Percentiles rank a stretch among this genome's conserved stretches.
These are phyloP conservation scores for Colletotrichum aenigma DNA, from an alignment of 2,329 filamentous ascomycete species.

Conservation along the genomic window DNA sequence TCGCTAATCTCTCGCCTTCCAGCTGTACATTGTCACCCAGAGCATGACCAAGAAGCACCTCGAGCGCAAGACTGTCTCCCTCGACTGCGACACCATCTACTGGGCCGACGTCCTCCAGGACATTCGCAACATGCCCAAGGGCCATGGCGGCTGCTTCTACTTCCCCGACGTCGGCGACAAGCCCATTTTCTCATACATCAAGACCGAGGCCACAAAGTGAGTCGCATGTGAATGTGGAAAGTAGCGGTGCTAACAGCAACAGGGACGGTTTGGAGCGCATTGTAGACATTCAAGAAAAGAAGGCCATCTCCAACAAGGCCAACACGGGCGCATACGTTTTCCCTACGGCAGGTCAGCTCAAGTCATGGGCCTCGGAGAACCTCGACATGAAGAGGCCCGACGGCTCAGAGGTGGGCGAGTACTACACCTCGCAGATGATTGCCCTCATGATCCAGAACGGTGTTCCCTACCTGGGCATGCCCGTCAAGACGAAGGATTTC, in stretches of 20 bases:
- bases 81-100: conserved; percentile 37
- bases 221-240: background rate
- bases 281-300: conserved; percentile 32
- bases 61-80: conserved; percentile 29
- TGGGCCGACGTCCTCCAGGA: conserved; percentile 32
- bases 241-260: background rate
- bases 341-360: conserved; percentile 26
- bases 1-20: background rate
- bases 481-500: conserved; percentile 26
- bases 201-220: conserved; percentile 25
- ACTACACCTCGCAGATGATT: conserved; percentile 30
- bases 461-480: conserved; percentile 28
- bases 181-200: conserved; percentile 34
- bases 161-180: conserved; percentile 31
- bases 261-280: conserved; percentile 25
- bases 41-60: conserved; percentile 32
- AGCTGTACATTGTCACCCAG: conserved; percentile 32
- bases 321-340: conserved; percentile 32
- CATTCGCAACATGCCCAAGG: conserved; percentile 27
- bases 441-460: conserved; percentile 27
- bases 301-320: conserved; percentile 32
- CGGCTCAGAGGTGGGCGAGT: conserved; percentile 28
- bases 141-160: conserved; percentile 29
- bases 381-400: conserved; percentile 24
- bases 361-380: conserved; percentile 26